Evolutionary conservation across 805 yeast genomes (phyloP), one percentile per base, ranked within the genome.

Genomic region (Zygosaccharomyces rouxii): DNA sequence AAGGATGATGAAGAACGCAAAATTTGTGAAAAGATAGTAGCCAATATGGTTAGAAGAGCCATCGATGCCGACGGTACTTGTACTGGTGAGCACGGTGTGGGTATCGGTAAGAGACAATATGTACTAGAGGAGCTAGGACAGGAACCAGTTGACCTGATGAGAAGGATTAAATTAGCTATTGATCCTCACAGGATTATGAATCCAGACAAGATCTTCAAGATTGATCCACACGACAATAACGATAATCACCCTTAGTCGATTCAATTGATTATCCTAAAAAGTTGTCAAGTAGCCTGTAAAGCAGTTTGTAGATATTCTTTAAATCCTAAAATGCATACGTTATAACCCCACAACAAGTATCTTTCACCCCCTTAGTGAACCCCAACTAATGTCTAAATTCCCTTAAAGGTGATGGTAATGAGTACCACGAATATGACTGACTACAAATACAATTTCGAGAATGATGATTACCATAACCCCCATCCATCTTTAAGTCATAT

Each of bases 71-170:
- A 86, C 46, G 95, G 95, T 1, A 87, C 96, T 1, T 82, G 89
- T 55, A 84, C 89, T 4, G 95, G 95, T 30, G 95, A 87, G 60
- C 95, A 87, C 62, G 96, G 95, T 11, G 79, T 88, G 35, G 96
- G 95, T 7, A 75, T 83, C 38, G 90, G 92, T 31, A 87, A 87
- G 60, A 68, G 90, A 53, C 77, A 76, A 25, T 80, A 73, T 50
- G 64, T 87, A 29, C 68, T 74, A 25, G 68, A 71, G 48, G 96
- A 87, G 63, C 67, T 87, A 23, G 95, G 94, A 1, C 71, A 72
- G 4, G 83, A 77, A 1, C 78, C 94, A 0, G 75, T 87, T 22
- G 80, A 79, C 57, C 63, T 82, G 31, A 87, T 87, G 96, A 76
- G 95, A 62, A 76, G 76, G 41, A 62, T 87, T 42, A 87, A 88